Evolutionary conservation across 1,284 basidiomycete species (phyloP), one percentile per base, ranked within the genome.

Genomic region (Pascua guehoae): DNA sequence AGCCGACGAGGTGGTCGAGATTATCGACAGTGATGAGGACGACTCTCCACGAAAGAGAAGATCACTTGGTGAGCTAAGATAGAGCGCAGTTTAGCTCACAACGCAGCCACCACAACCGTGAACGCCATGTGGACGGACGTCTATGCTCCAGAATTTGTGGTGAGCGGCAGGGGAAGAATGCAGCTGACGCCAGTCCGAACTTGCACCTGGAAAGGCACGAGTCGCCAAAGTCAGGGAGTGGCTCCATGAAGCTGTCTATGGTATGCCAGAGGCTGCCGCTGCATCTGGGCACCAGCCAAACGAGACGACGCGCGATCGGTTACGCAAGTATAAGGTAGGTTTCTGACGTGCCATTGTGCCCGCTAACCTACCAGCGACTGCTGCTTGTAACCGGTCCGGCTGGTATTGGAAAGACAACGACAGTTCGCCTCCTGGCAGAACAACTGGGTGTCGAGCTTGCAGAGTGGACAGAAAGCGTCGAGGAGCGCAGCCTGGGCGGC

Each of bases 371-470:
- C 4, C 61, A 93, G 91, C 83, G 90, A 41, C 84, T 98, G 18
- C 82, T 98, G 2, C 85, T 86, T 0, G 78, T 98, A 9, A 89
- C 89, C 1, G 95, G 96, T 2, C 91, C 91, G 0, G 87, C 93
- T 9, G 96, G 95, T 0, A 85, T 86, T 0, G 95, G 86, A 0
- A 98, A 98, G 79, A 95, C 94, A 0, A 84, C 91, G 0, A 91
- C 91, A 0, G 65, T 98, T 0, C 83, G 84, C 12, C 82, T 93
- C 0, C 78, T 98, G 8, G 82, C 90, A 0, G 75, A 79, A 18
- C 88, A 95, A 66, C 78, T 96, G 58, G 84, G 82, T 3, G 84
- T 90, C 50, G 88, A 94, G 44, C 81, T 97, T 17, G 71, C 91
- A 37, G 95, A 98, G 73, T 98, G 93, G 91, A 80, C 83, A 5